These are phyloP conservation scores for Canavalia ensiformis DNA, from an alignment of 306 rosid genomes.

Conservation along the genomic window DNA sequence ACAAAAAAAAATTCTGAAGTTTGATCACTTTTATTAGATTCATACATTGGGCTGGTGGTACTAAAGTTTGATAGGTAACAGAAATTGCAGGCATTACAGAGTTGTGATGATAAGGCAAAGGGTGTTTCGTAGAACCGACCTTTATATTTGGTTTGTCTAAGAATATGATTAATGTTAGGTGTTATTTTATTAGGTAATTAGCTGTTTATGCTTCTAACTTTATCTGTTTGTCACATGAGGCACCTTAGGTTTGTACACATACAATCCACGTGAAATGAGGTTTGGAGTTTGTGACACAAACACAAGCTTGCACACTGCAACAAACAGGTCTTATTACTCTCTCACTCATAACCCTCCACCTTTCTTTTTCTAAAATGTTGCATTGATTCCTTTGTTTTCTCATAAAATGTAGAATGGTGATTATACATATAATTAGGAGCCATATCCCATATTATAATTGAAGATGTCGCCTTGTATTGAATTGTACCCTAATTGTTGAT, in stretches of 20 bases:
- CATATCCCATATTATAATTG: constrained; percentile 49
- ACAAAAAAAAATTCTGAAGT: background rate
- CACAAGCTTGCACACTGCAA: constrained; percentile 35
- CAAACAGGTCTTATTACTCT: constrained; percentile 33
- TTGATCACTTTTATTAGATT: constrained; percentile 23
- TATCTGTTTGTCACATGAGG: constrained; percentile 70
- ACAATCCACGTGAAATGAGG: constrained; percentile 68
- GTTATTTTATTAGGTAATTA: constrained; percentile 45
- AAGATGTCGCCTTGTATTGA: constrained; percentile 48
- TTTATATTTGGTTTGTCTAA: background rate
- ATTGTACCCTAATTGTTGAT: constrained; percentile 35
- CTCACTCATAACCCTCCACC: background rate
- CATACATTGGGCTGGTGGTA: background rate
- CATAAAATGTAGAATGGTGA: constrained; percentile 38
- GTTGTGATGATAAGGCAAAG: constrained; percentile 52
- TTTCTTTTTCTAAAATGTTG: constrained; percentile 31
- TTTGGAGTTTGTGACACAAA: constrained; percentile 41
- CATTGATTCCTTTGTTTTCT: constrained; percentile 46
- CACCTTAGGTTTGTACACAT: constrained; percentile 55
- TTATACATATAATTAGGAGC: constrained; percentile 37
- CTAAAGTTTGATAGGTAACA: constrained; percentile 25
- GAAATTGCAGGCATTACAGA: constrained; percentile 51
- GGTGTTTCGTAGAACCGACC: constrained; percentile 54
- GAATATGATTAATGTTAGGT: constrained; percentile 31
- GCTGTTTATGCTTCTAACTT: constrained; percentile 61